Percentiles rank a stretch among this genome's conserved stretches.
Evolutionary conservation across 2,329 filamentous ascomycete species (phyloP).

Genomic region (Aureobasidium zeae): DNA sequence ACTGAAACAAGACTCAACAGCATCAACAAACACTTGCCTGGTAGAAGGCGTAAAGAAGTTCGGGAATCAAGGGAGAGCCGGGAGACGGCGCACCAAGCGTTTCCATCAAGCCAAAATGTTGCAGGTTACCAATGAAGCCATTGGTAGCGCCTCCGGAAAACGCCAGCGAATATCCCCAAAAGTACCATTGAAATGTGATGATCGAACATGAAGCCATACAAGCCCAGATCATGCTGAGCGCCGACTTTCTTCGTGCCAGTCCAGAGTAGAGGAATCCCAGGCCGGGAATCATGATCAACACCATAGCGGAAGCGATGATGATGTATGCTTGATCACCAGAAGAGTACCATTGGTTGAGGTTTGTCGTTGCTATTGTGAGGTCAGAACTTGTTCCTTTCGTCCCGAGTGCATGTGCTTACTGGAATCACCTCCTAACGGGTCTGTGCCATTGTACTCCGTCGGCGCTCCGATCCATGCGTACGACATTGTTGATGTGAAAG

Average conservation of each 20-base stretch:
- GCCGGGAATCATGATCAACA: slow-evolving; percentile 91
- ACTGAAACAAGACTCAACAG: background rate
- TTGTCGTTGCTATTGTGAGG: slow-evolving; percentile 56
- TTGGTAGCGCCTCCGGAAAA: slow-evolving; percentile 76
- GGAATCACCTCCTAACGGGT: slow-evolving; percentile 62
- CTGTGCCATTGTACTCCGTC: slow-evolving; percentile 45
- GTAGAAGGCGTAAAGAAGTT: slow-evolving; percentile 89
- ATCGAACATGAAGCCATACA: slow-evolving; percentile 90
- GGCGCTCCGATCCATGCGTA: slow-evolving; percentile 41
- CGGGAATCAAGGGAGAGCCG: slow-evolving; percentile 78
- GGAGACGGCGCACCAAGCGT: slow-evolving; percentile 76
- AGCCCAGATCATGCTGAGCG: slow-evolving; percentile 93
- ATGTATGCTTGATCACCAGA: slow-evolving; percentile 92
- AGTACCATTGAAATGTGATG: slow-evolving; percentile 97
- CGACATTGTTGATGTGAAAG: slow-evolving; percentile 33
- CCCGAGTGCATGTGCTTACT: slow-evolving; percentile 45
- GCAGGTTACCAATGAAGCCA: slow-evolving; percentile 83
- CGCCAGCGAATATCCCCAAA: slow-evolving; percentile 95
- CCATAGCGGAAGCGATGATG: slow-evolving; percentile 80
- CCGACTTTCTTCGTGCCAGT: slow-evolving; percentile 93
- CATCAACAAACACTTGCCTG: slow-evolving; percentile 47
- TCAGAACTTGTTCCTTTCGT: slow-evolving; percentile 2
- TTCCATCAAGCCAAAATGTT: slow-evolving; percentile 80
- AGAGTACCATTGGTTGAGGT: slow-evolving; percentile 93
- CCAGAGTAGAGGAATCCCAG: slow-evolving; percentile 97